phyloP scores from a whole-genome alignment of 768 basidiomycete genomes.

The Hydnomerulius pinastri region DNA sequence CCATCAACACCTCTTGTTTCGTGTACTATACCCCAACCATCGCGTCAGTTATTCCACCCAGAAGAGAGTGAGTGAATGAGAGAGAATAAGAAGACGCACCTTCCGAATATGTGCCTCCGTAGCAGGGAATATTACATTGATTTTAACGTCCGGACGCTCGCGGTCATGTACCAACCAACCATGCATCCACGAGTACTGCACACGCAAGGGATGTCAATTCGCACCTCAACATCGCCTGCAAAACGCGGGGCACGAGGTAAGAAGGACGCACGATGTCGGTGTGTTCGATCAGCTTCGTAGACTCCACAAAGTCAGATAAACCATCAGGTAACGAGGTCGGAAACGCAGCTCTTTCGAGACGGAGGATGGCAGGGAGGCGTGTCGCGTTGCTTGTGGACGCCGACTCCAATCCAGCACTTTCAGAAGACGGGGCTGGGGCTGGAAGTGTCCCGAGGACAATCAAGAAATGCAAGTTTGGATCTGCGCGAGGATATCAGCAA shows the following conservation, averaged over 20 bases:
- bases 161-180: slow-evolving; percentile 58
- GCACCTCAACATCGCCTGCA: neutral
- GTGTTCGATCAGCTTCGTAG: slow-evolving; percentile 50
- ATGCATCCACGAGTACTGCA: slow-evolving; percentile 79
- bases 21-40: slow-evolving; percentile 57
- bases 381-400: slow-evolving; percentile 12
- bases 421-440: slow-evolving; percentile 7
- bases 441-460: slow-evolving; percentile 70
- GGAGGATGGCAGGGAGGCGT: slow-evolving; percentile 62
- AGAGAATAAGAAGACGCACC: slow-evolving; percentile 36
- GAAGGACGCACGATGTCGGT: slow-evolving; percentile 64
- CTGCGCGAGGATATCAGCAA: slow-evolving; percentile 32
- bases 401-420: slow-evolving; percentile 14
- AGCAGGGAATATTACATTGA: slow-evolving; percentile 85
- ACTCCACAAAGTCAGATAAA: slow-evolving; percentile 43
- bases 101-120: slow-evolving; percentile 90
- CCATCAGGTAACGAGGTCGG: slow-evolving; percentile 37
- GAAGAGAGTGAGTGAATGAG: neutral
- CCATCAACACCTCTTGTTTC: slow-evolving; percentile 66
- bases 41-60: neutral
- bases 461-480: slow-evolving; percentile 60
- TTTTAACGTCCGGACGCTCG: slow-evolving; percentile 67
- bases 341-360: slow-evolving; percentile 76
- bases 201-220: slow-evolving; percentile 5
- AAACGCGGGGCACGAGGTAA: neutral